A percentile compares a stretch with the other conserved stretches of the same genome.
phyloP scores from a whole-genome alignment of 352 stramenopile species.

The Phytophthora lateralis region DNA sequence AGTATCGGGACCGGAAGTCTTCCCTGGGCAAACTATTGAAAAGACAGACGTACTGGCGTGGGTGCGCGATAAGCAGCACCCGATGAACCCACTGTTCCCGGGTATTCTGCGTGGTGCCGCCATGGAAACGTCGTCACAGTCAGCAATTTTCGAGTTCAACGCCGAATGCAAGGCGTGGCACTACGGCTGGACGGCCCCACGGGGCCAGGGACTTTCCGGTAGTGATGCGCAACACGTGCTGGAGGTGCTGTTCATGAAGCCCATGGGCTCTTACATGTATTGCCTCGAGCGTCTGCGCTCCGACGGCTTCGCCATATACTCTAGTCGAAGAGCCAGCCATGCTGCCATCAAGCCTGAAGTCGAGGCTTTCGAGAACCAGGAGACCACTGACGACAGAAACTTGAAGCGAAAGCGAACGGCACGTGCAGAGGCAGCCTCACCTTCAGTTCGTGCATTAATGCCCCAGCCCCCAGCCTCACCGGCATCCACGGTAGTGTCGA shows the following conservation, averaged over 20 bases:
- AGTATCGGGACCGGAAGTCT: slow-evolving; percentile 74
- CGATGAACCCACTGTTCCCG: slow-evolving; percentile 78
- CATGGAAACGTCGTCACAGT: slow-evolving; percentile 81
- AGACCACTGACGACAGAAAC: slow-evolving; percentile 41
- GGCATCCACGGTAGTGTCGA: slow-evolving; percentile 37
- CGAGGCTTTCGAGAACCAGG: slow-evolving; percentile 59
- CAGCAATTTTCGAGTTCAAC: slow-evolving; percentile 90
- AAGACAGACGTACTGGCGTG: slow-evolving; percentile 64
- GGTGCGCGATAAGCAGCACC: slow-evolving; percentile 76
- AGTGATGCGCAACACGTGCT: slow-evolving; percentile 81
- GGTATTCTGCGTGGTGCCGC: slow-evolving; percentile 75
- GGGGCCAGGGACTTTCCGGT: slow-evolving; percentile 74
- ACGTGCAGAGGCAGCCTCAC: slow-evolving; percentile 18
- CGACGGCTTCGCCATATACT: slow-evolving; percentile 82
- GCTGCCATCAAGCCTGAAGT: slow-evolving; percentile 58
- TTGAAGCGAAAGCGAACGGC: slow-evolving; percentile 65
- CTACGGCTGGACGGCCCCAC: slow-evolving; percentile 85
- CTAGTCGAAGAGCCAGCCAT: slow-evolving; percentile 72
- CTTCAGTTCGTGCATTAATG: slow-evolving; percentile 35
- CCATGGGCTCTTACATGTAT: slow-evolving; percentile 84
- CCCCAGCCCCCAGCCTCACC: slow-evolving; percentile 39
- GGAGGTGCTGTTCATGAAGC: slow-evolving; percentile 85
- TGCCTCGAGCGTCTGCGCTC: slow-evolving; percentile 79
- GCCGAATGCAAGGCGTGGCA: slow-evolving; percentile 90
- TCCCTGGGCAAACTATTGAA: slow-evolving; percentile 79